These are phyloP conservation scores for Rhodofomes roseus DNA, from an alignment of 1,284 basidiomycete genomes.

Conservation along the genomic window DNA sequence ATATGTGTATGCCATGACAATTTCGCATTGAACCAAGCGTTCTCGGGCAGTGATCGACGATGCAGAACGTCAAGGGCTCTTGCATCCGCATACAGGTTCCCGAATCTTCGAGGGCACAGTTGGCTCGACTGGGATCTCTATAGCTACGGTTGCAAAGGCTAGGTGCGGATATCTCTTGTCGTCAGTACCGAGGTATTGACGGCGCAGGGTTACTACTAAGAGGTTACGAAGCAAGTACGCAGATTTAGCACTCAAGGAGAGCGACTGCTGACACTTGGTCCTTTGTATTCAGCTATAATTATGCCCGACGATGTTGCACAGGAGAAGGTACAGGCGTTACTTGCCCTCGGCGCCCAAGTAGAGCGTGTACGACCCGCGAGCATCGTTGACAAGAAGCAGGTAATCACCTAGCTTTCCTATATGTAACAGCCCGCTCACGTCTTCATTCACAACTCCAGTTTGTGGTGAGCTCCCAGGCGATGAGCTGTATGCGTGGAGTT, in stretches of 20 bases:
- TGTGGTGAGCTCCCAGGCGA: constrained; percentile 35
- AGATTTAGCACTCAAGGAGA: neutral
- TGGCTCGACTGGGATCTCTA: constrained; percentile 95
- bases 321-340: constrained; percentile 86
- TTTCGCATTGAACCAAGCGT: neutral
- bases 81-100: constrained; percentile 86
- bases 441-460: constrained; percentile 36
- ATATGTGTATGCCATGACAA: neutral
- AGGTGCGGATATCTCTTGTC: constrained; percentile 45
- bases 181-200: neutral
- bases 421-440: constrained; percentile 46
- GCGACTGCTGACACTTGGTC: neutral
- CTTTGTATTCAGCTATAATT: constrained; percentile 62
- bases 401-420: constrained; percentile 23
- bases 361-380: constrained; percentile 85
- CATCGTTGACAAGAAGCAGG: constrained; percentile 94
- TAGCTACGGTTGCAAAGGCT: constrained; percentile 89
- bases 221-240: constrained; percentile 74
- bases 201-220: constrained; percentile 33
- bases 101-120: constrained; percentile 98
- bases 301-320: constrained; percentile 93
- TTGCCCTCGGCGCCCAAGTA: constrained; percentile 84
- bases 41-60: constrained; percentile 80
- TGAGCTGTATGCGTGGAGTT: too few relatives aligned
- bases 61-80: constrained; percentile 81